Evolutionary conservation across 2,329 filamentous ascomycete species (phyloP).

Genomic region (Fulvia fulva): DNA sequence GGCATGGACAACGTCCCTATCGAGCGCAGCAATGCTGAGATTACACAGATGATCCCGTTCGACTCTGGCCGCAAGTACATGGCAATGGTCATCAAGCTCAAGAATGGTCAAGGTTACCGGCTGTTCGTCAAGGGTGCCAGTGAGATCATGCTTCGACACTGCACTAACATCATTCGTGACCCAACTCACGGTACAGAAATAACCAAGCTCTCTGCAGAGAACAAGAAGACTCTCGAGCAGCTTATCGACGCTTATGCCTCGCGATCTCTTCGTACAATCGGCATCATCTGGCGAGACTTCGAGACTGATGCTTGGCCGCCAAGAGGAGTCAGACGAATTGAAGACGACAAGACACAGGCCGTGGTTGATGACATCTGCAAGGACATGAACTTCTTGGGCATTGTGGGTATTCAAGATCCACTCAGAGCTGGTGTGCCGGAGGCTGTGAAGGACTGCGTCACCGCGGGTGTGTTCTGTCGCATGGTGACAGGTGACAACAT

Average conservation of each 20-base stretch:
- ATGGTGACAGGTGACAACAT: slow-evolving; percentile 74
- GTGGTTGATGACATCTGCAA: slow-evolving; percentile 66
- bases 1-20: slow-evolving; percentile 60
- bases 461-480: slow-evolving; percentile 66
- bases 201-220: slow-evolving; percentile 52
- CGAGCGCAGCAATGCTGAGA: slow-evolving; percentile 58
- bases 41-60: slow-evolving; percentile 57
- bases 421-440: slow-evolving; percentile 64
- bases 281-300: slow-evolving; percentile 78
- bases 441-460: slow-evolving; percentile 63
- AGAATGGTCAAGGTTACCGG: slow-evolving; percentile 51
- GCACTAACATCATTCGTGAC: slow-evolving; percentile 53
- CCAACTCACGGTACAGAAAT: slow-evolving; percentile 56
- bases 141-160: slow-evolving; percentile 48
- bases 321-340: slow-evolving; percentile 52
- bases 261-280: slow-evolving; percentile 78
- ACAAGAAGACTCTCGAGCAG: slow-evolving; percentile 56
- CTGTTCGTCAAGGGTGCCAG: slow-evolving; percentile 53
- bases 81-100: slow-evolving; percentile 58
- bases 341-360: slow-evolving; percentile 60
- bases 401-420: slow-evolving; percentile 73
- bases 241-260: slow-evolving; percentile 75
- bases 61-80: slow-evolving; percentile 67
- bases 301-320: slow-evolving; percentile 68
- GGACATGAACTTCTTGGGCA: slow-evolving; percentile 68